Evolutionary conservation across 164 flowering plant species (phyloP), one percentile per base, ranked within the genome.

Genomic region (Akebia trifoliata): DNA sequence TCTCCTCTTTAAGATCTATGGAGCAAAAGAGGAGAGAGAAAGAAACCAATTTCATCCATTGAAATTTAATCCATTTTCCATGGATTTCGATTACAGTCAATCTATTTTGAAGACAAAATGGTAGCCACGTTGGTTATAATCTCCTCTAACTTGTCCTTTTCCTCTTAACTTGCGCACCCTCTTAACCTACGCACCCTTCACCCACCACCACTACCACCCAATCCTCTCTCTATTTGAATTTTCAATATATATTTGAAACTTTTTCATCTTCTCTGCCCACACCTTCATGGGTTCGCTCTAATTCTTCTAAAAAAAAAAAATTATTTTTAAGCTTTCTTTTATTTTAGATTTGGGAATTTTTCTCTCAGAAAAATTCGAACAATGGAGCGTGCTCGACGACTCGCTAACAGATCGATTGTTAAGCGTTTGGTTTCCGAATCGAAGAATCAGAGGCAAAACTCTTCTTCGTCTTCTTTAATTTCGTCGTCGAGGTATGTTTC

Each of bases 371-470:
- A 20, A 15, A 12, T 43, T 43, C 35, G n/a, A n/a, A n/a, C n/a
- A 36, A 92, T 93, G 97, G 98, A 93, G 49, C 90, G 99, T 26
- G 96, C 99, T 32, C 72, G 99, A 66, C 54, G 79, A 53, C 74
- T 93, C 4, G 96, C 94, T 0, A 81, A 78, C 76, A 64, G 85
- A 54, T 84, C 94, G 6, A 68, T 78, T 50, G 76, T 93, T 46
- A 63, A 57, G 22, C 86, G 96, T 50, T 55, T 89, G 64, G 57
- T 85, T 25, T 72, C 84, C 43, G 74, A 76, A 26, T 62, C 85
- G 11, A 80, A 79, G 67, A 83, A 77, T 46, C 55, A 28, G 25
- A 61, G 72, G 26, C 65, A 18, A 30, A 14, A 24, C 59, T 50
- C 39, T 6, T 18, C 22, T 14, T 47, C 49, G 38, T 24, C 69